Evolutionary conservation across 495 filamentous ascomycete genomes (phyloP).

Genomic region (Daldinia loculata): DNA sequence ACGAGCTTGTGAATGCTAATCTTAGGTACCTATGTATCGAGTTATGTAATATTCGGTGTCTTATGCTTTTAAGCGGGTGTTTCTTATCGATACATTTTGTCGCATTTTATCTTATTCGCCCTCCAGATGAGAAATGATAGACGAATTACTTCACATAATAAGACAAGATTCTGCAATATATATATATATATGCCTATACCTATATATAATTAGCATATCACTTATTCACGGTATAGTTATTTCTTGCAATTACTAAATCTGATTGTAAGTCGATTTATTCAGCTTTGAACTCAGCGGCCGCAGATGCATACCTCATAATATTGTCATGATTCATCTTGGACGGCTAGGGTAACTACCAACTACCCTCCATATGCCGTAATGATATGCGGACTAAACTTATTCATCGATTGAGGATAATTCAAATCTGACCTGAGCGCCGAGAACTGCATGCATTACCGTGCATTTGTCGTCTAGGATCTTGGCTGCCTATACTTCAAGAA

Average conservation of each 20-base stretch:
- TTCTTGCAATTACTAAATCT: neutral
- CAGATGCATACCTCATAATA: neutral
- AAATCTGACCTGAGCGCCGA: slow-evolving; percentile 17
- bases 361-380: neutral
- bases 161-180: too few relatives aligned
- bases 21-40: neutral
- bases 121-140: too few relatives aligned
- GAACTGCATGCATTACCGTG: slow-evolving; percentile 14
- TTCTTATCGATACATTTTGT: neutral
- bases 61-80: neutral
- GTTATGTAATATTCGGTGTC: slow-evolving; percentile 4
- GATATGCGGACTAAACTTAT: slow-evolving; percentile 8
- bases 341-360: neutral
- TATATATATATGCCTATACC: too few relatives aligned
- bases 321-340: slow-evolving; percentile 10
- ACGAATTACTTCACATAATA: too few relatives aligned
- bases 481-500: neutral
- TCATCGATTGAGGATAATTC: slow-evolving; percentile 5
- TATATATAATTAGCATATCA: too few relatives aligned
- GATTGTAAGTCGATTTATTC: neutral
- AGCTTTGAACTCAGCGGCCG: neutral
- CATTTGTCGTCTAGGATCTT: slow-evolving; percentile 4
- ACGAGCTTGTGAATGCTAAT: neutral
- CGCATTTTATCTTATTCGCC: neutral
- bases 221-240: too few relatives aligned